phyloP scores from a whole-genome alignment of 352 stramenopile species.

The Phytopythium ostracodes region DNA sequence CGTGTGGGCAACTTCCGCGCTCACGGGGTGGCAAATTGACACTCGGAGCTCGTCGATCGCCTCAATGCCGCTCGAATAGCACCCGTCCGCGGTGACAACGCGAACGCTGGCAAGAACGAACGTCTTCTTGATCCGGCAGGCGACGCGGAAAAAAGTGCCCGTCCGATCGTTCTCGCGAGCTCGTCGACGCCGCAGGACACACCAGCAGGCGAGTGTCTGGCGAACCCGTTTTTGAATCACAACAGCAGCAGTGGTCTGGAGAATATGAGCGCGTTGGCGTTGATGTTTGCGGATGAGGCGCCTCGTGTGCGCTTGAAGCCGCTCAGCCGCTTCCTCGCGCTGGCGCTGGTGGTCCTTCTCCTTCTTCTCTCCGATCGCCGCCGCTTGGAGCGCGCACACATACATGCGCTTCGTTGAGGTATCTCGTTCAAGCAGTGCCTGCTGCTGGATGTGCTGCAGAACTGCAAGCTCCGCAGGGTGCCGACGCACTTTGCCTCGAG shows the following conservation, averaged over 20 bases:
- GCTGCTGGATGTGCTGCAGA: background rate
- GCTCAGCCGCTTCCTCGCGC: conserved; percentile 16
- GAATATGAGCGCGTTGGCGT: background rate
- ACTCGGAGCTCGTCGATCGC: background rate
- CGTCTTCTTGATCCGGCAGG: background rate
- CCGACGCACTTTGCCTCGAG: conserved; percentile 9
- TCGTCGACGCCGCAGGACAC: background rate
- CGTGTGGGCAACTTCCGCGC: background rate
- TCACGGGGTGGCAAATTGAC: background rate
- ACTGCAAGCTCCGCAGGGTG: conserved; percentile 7
- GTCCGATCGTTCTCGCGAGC: background rate
- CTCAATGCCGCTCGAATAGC: background rate
- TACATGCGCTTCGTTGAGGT: conserved; percentile 3
- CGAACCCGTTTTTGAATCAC: background rate
- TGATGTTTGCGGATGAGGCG: conserved; percentile 6
- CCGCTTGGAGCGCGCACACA: conserved; percentile 15
- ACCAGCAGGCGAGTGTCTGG: background rate
- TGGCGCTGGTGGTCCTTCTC: conserved; percentile 11
- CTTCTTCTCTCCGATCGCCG: conserved; percentile 12
- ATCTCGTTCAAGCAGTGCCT: conserved; percentile 5
- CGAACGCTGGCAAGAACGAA: background rate
- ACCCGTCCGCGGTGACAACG: background rate
- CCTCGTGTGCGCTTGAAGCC: conserved; percentile 18
- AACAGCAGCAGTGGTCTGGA: background rate
- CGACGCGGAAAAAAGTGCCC: background rate